Evolutionary conservation across 257 asterid genomes (phyloP), one percentile per base, ranked within the genome.

Genomic region (Scutellaria baicalensis): DNA sequence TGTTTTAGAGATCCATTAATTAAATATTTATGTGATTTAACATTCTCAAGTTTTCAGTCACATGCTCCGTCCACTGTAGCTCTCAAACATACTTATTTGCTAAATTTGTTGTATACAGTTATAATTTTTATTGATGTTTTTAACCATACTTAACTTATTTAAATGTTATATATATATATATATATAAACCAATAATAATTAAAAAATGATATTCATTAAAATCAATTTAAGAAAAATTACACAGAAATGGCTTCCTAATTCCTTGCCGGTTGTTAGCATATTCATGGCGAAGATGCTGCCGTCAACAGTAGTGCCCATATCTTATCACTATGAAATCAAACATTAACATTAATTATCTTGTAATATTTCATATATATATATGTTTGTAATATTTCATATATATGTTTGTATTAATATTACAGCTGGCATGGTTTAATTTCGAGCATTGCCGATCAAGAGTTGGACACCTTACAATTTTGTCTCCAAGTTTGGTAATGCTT

Each of bases 231-330:
- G 10, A 64, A 5, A 3, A 12, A 0, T 42, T 23, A 36, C 1
- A 2, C 1, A 27, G 33, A 27, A 27, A 27, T 27, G 50, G 17
- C 43, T 42, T 49, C 21, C 12, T 31, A 31, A 16, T 31, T 59
- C 68, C 6, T 69, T 79, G 77, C 56, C 65, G 71, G 75, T 73
- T 23, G 79, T 63, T 73, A 42, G 72, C 59, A 33, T 57, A 63
- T 60, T 70, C 43, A 74, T 59, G 68, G 58, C 74, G 77, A 59
- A 74, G 33, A 69, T 70, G 77, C 71, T 79, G 80, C 68, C 75
- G 77, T 78, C 77, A 69, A 69, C 43, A 33, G 23, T 36, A 33
- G 23, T 36, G 66, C 60, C 59, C 16, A 8, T 56, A 54, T 68
- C 68, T 72, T 45, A 54, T 77, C 65, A 49, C 38, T 6, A 47